These are phyloP conservation scores for Fusarium pininemorale DNA, from an alignment of 2,329 filamentous ascomycete genomes.

Conservation along the genomic window DNA sequence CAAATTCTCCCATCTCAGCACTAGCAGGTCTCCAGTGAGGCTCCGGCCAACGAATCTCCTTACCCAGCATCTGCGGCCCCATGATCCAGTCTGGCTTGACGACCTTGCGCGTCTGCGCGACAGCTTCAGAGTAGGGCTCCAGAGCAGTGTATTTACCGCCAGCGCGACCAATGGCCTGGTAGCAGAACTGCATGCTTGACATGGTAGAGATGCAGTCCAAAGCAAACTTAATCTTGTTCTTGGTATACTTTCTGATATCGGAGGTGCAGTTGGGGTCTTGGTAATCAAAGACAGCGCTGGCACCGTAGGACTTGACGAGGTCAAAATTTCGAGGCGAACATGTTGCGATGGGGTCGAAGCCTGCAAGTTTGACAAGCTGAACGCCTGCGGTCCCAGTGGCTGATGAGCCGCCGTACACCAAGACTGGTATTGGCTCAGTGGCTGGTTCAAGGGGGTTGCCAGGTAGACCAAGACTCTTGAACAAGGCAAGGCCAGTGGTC, in stretches of 20 bases:
- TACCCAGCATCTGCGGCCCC: background rate
- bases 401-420: slow-evolving; percentile 12
- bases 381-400: slow-evolving; percentile 8
- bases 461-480: slow-evolving; percentile 49
- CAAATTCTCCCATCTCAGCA: background rate
- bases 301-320: slow-evolving; percentile 10
- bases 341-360: background rate
- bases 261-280: background rate
- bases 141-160: background rate
- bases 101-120: background rate
- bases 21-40: background rate
- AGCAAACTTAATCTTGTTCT: background rate
- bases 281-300: slow-evolving; percentile 14
- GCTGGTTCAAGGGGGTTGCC: background rate
- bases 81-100: background rate
- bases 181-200: slow-evolving; percentile 4
- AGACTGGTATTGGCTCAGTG: background rate
- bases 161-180: background rate
- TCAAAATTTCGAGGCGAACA: slow-evolving; percentile 13
- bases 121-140: background rate
- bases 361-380: slow-evolving; percentile 6
- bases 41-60: background rate
- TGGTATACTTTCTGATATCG: background rate
- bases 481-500: slow-evolving; percentile 57
- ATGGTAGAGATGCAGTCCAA: background rate